Evolutionary conservation across 805 yeast genomes (phyloP).

Genomic region (Cyberlindnera mycetangii): DNA sequence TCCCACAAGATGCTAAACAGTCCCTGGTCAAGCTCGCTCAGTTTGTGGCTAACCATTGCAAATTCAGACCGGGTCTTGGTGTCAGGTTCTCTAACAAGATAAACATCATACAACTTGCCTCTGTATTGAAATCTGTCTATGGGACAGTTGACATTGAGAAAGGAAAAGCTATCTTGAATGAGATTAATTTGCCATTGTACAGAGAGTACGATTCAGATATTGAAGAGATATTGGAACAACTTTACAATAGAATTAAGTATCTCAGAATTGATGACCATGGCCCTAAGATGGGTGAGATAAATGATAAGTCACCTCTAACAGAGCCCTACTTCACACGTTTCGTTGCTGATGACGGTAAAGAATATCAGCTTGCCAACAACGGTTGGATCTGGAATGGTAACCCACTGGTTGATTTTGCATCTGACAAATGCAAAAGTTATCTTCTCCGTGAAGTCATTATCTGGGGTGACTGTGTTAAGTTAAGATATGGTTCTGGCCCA

Average conservation of each 20-base stretch:
- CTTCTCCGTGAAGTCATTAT: conserved; percentile 89
- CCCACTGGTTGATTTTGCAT: conserved; percentile 91
- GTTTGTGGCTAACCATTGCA: conserved; percentile 43
- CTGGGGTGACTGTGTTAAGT: conserved; percentile 96
- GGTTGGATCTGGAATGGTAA: conserved; percentile 99
- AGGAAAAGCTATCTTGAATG: conserved; percentile 62
- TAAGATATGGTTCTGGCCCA: conserved; percentile 75
- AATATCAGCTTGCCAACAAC: conserved; percentile 82
- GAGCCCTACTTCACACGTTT: conserved; percentile 89
- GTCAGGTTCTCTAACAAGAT: conserved; percentile 51
- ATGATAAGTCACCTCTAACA: conserved; percentile 56
- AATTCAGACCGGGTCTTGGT: conserved; percentile 38
- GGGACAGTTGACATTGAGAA: conserved; percentile 26
- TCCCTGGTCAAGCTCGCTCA: conserved; percentile 44
- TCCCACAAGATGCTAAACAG: conserved; percentile 43
- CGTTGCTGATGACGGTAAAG: conserved; percentile 45
- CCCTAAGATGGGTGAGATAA: conserved; percentile 71
- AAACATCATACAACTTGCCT: conserved; percentile 48
- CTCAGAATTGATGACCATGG: conserved; percentile 78
- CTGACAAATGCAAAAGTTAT: conserved; percentile 73
- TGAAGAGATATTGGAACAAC: conserved; percentile 59
- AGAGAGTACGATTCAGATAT: conserved; percentile 73
- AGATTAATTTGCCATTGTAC: conserved; percentile 72
- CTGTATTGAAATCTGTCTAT: conserved; percentile 42
- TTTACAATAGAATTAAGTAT: conserved; percentile 73